These are phyloP conservation scores for Vanrija humicola DNA, from an alignment of 1,284 basidiomycete genomes.

Conservation along the genomic window DNA sequence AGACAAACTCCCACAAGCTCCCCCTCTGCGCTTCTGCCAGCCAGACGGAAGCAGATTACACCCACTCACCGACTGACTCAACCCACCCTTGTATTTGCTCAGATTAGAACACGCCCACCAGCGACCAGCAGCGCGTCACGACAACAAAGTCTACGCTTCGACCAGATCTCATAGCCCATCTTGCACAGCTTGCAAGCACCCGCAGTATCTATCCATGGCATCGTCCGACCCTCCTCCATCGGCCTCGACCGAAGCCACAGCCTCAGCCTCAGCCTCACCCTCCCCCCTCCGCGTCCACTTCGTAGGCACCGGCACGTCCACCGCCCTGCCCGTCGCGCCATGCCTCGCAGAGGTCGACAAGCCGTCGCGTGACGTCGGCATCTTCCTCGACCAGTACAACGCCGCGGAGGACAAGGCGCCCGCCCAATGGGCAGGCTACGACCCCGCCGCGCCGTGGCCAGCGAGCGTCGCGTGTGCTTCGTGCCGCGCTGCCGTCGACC, in stretches of 20 bases:
- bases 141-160: too few species aligned
- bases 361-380: conserved; percentile 15
- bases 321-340: conserved; percentile 45
- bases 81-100: too few species aligned
- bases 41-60: too few species aligned
- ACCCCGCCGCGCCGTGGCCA: conserved; percentile 36
- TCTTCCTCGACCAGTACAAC: conserved; percentile 15
- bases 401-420: conserved; percentile 4
- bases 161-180: too few species aligned
- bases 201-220: too few species aligned
- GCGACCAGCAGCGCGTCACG: too few species aligned
- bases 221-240: background rate
- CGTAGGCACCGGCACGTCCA: conserved; percentile 48
- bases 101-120: too few species aligned
- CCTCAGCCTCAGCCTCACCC: background rate
- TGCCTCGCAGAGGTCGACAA: conserved; percentile 30
- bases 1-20: too few species aligned
- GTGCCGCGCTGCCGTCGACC: conserved; percentile 42
- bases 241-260: background rate
- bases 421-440: conserved; percentile 13
- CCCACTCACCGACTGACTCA: too few species aligned
- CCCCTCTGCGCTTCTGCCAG: too few species aligned
- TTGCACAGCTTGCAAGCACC: too few species aligned
- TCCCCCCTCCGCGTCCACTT: conserved; percentile 39
- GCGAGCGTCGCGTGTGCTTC: conserved; percentile 40